Percentiles rank a stretch among this genome's conserved stretches.
phyloP scores from a whole-genome alignment of 129 eudicot species.

The Tagetes erecta region DNA sequence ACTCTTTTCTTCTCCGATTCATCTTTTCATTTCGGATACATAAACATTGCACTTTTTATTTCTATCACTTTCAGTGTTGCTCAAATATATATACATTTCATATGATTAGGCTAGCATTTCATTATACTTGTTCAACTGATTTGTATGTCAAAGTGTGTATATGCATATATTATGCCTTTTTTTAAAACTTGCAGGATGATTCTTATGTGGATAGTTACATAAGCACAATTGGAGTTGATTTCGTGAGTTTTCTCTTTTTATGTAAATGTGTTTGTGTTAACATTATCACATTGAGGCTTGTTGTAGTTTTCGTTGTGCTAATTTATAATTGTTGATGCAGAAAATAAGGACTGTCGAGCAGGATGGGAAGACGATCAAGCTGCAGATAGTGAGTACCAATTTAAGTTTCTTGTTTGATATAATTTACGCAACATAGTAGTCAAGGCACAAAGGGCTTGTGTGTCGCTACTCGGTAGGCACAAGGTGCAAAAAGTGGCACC shows the following conservation, averaged over 20 bases:
- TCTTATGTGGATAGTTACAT: conserved; percentile 98
- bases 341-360: conserved; percentile 94
- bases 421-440: neutral
- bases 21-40: too few species aligned
- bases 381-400: conserved; percentile 74
- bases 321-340: conserved; percentile 36
- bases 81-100: too few species aligned
- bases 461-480: neutral
- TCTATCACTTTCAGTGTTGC: too few species aligned
- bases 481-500: neutral
- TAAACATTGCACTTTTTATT: too few species aligned
- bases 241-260: conserved; percentile 51
- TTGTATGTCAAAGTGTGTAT: neutral
- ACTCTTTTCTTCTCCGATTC: neutral
- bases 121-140: too few species aligned
- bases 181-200: conserved; percentile 71
- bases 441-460: neutral
- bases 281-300: conserved; percentile 2
- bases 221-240: conserved; percentile 98
- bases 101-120: too few species aligned
- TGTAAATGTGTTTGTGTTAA: neutral
- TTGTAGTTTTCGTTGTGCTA: conserved; percentile 14
- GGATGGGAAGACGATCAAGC: conserved; percentile 87
- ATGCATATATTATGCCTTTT: neutral
- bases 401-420: neutral